Evolutionary conservation across 495 filamentous ascomycete species (phyloP).

Genomic region (Talaromyces stipitatus): DNA sequence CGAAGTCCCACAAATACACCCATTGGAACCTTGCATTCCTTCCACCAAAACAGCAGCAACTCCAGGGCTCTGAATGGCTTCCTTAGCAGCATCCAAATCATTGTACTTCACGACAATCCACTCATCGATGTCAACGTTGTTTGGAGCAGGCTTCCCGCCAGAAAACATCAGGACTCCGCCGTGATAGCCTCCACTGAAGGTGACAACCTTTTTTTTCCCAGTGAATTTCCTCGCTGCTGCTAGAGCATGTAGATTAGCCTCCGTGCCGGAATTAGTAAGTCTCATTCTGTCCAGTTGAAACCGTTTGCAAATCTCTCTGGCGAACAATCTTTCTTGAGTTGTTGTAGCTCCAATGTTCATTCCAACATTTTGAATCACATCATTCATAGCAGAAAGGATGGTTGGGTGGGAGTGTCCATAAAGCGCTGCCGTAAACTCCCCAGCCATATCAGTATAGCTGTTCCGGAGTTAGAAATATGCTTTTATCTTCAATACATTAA

Average conservation of each 20-base stretch:
- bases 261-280: conserved; percentile 47
- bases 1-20: conserved; percentile 30
- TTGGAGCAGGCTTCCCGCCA: neutral
- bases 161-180: conserved; percentile 24
- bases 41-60: conserved; percentile 51
- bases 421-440: conserved; percentile 46
- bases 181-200: conserved; percentile 48
- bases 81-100: conserved; percentile 11
- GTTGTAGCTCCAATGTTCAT: conserved; percentile 34
- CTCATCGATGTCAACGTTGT: neutral
- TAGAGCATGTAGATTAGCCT: conserved; percentile 44
- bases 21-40: conserved; percentile 45
- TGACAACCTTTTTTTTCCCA: conserved; percentile 31
- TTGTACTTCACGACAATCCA: conserved; percentile 24
- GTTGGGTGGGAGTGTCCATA: conserved; percentile 44
- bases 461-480: neutral
- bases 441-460: conserved; percentile 31
- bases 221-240: conserved; percentile 33
- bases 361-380: conserved; percentile 26
- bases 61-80: conserved; percentile 12
- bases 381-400: conserved; percentile 27
- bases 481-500: neutral
- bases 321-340: conserved; percentile 28
- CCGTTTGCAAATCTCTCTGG: conserved; percentile 28
- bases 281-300: conserved; percentile 39